A percentile compares a stretch with the other conserved stretches of the same genome.
phyloP scores from a whole-genome alignment of 1,139 yeast species.

The Hanseniaspora gamundiae region DNA sequence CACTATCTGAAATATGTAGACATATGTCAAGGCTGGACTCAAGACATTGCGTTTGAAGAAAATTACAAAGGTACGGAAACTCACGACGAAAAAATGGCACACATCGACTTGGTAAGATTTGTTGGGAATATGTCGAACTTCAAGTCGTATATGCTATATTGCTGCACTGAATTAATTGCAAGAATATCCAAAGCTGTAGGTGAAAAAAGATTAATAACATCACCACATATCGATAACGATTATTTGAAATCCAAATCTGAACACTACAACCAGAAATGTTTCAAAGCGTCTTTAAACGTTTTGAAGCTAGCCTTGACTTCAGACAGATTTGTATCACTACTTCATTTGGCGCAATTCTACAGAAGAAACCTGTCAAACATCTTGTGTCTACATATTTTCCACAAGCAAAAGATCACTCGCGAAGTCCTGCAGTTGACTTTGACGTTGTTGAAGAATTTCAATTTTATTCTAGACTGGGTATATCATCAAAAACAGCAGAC shows the following conservation, averaged over 20 bases:
- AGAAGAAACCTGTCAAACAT: not conserved
- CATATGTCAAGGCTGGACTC: slow-evolving; percentile 2
- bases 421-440: not conserved
- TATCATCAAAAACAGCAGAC: not conserved
- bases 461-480: not conserved
- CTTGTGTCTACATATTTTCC: not conserved
- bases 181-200: not conserved
- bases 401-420: not conserved
- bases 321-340: not conserved
- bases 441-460: not conserved
- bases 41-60: slow-evolving; percentile 1
- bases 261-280: not conserved
- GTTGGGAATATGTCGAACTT: slow-evolving; percentile 2
- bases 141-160: slow-evolving; percentile 4
- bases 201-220: not conserved
- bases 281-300: not conserved
- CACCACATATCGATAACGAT: not conserved
- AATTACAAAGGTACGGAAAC: slow-evolving; percentile 1
- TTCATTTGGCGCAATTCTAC: not conserved
- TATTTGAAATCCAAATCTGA: not conserved
- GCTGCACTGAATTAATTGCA: not conserved
- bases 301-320: not conserved
- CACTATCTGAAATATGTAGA: slow-evolving; percentile 3
- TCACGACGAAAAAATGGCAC: not conserved
- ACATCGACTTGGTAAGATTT: slow-evolving; percentile 2